These are phyloP conservation scores for Cadophora gregata DNA, from an alignment of 2,329 filamentous ascomycete species.

Conservation along the genomic window DNA sequence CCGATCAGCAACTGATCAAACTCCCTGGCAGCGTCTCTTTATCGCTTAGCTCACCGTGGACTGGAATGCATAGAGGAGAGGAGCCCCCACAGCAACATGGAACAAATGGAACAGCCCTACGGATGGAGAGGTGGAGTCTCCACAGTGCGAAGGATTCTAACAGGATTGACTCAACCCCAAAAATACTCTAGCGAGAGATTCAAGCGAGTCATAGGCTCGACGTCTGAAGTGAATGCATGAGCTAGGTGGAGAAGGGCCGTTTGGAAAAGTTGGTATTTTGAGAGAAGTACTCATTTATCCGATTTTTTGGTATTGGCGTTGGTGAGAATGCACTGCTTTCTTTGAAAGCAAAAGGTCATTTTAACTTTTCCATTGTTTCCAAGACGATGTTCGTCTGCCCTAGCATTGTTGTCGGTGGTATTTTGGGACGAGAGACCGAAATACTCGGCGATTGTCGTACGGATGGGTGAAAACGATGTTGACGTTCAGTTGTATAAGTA, in stretches of 20 bases:
- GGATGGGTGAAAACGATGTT: neutral
- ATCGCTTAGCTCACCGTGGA: no score
- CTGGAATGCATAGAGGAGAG: no score
- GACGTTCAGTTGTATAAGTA: neutral
- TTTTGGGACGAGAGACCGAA: neutral
- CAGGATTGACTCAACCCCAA: neutral
- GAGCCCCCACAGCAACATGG: no score
- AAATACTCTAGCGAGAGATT: neutral
- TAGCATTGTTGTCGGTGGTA: neutral
- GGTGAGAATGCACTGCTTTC: neutral
- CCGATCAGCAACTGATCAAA: neutral
- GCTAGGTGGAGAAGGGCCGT: neutral
- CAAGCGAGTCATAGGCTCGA: neutral
- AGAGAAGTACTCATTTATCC: neutral
- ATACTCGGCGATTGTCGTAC: neutral
- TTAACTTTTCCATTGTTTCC: neutral
- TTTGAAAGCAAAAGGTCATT: neutral
- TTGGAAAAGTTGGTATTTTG: neutral
- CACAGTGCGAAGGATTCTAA: neutral
- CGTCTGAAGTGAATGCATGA: neutral
- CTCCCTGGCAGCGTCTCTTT: neutral
- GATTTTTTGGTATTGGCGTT: neutral
- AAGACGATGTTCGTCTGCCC: neutral
- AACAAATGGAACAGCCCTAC: neutral
- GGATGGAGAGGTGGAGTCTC: neutral